Base-by-base conservation (phyloP, 1,284 basidiomycete genomes). In the Pseudozyma pruni region DNA sequence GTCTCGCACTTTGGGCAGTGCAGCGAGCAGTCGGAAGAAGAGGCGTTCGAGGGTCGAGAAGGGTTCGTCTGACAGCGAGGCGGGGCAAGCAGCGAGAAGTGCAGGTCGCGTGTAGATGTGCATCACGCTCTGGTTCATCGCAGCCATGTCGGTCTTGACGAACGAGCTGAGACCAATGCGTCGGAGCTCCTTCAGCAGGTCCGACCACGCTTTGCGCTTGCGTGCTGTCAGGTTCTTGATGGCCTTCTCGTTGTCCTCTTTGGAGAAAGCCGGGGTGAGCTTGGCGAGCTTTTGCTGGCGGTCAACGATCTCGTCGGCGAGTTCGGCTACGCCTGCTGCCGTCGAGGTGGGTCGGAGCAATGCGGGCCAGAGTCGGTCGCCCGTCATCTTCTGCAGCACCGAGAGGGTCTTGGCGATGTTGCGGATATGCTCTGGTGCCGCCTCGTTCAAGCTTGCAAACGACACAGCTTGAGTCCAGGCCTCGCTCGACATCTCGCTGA, bases 171-270 rank as follows among this genome's bases (percentile, higher is more conserved):
- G 86, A 6, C 96, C 96, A 27, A 89, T 85, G 1, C 88, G 87
- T 77, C 92, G 92, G 34, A 98, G 85, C 78, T 94, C 92, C 83
- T 93, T 95, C 66, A 97, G 85, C 19, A 98, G 85, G 80, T 98
- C 93, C 25, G 90, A 89, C 88, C 90, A 94, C 1, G 94, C 94
- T 80, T 93, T 93, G 60, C 91, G 87, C 84, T 98, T 99, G 29
- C 92, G 88, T 8, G 83, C 81, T 16, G 90, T 88, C 45, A 94
- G 83, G 33, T 90, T 88, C 82, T 95, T 96, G 69, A 88, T 86
- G 40, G 88, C 85, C 83, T 92, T 94, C 57, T 86, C 85, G 48
- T 90, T 81, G 37, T 76, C 72, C 33, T 76, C 75, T 29, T 68
- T 81, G 8, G 68, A 54, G 27, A 76, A 54, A 1, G 68, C 64